Evolutionary conservation across 192 early-diverging fungal species (phyloP).

Genomic region (Obelidium mucronatum): DNA sequence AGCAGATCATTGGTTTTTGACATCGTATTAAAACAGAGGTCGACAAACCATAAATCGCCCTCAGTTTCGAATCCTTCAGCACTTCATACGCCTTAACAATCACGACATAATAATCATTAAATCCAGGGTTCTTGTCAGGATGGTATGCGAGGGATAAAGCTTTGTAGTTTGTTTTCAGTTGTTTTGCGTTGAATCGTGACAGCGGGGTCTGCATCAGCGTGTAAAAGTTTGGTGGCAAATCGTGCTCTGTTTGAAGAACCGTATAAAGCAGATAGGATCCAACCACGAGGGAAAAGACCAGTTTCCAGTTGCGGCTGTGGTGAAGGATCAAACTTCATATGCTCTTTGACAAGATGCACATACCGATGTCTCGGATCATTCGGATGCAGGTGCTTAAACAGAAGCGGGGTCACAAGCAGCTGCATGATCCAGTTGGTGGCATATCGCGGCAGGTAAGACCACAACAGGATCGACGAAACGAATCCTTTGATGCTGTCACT

Average conservation of each 20-base stretch:
- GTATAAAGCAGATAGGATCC: slow-evolving; percentile 46
- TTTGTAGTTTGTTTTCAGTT: slow-evolving; percentile 42
- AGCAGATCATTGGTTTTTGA: background rate
- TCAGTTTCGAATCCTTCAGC: slow-evolving; percentile 50
- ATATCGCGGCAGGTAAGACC: slow-evolving; percentile 22
- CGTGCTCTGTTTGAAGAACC: slow-evolving; percentile 47
- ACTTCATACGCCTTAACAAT: slow-evolving; percentile 55
- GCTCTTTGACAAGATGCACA: too few relatives aligned
- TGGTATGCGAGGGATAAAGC: slow-evolving; percentile 51
- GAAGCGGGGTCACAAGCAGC: background rate
- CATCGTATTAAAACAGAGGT: background rate
- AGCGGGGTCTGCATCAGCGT: slow-evolving; percentile 35
- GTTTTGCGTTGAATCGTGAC: slow-evolving; percentile 27
- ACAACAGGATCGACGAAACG: slow-evolving; percentile 16
- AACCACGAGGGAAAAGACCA: slow-evolving; percentile 45
- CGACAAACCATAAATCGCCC: slow-evolving; percentile 49
- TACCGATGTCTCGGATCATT: slow-evolving; percentile 20
- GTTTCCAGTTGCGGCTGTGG: slow-evolving; percentile 36
- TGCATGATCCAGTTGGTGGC: slow-evolving; percentile 31
- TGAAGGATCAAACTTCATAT: too few relatives aligned
- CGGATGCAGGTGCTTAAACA: slow-evolving; percentile 13
- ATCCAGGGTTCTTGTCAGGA: slow-evolving; percentile 46
- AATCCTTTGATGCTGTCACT: too few relatives aligned
- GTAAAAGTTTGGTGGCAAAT: slow-evolving; percentile 52
- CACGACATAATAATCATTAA: slow-evolving; percentile 41